These are phyloP conservation scores for Larix kaempferi DNA, from an alignment of 75 land plant genomes.

Conservation along the genomic window DNA sequence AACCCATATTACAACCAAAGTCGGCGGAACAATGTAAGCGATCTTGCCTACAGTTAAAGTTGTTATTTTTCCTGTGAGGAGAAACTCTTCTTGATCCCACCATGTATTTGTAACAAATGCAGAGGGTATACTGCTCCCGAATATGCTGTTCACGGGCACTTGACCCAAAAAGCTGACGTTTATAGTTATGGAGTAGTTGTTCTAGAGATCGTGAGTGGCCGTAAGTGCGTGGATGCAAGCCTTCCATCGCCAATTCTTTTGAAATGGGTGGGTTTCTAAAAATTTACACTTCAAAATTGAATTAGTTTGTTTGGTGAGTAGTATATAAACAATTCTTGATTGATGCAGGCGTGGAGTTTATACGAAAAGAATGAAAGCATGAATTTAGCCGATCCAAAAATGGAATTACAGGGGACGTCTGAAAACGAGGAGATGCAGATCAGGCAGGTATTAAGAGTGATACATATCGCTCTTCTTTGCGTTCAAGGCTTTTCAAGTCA, in stretches of 20 bases:
- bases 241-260: neutral
- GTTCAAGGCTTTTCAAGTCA: neutral
- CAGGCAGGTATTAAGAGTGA: neutral
- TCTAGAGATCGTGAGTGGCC: neutral
- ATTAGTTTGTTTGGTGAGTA: neutral
- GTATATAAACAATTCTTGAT: neutral
- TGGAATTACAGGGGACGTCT: too few species aligned
- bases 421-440: too few species aligned
- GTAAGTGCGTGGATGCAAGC: neutral
- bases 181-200: neutral
- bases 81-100: too few species aligned
- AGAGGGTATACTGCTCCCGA: too few species aligned
- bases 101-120: too few species aligned
- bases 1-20: constrained; percentile 12
- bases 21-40: constrained; percentile 15
- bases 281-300: neutral
- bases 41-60: too few species aligned
- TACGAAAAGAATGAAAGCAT: too few species aligned
- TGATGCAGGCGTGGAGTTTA: too few species aligned
- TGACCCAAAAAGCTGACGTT: too few species aligned
- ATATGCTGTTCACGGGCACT: too few species aligned
- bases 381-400: too few species aligned
- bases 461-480: constrained; percentile 3
- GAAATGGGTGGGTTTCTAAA: neutral
- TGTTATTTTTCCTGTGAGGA: too few species aligned